Conservation (phyloP, 1,284 basidiomycete species). For the Cryptococcus sp. region DNA sequence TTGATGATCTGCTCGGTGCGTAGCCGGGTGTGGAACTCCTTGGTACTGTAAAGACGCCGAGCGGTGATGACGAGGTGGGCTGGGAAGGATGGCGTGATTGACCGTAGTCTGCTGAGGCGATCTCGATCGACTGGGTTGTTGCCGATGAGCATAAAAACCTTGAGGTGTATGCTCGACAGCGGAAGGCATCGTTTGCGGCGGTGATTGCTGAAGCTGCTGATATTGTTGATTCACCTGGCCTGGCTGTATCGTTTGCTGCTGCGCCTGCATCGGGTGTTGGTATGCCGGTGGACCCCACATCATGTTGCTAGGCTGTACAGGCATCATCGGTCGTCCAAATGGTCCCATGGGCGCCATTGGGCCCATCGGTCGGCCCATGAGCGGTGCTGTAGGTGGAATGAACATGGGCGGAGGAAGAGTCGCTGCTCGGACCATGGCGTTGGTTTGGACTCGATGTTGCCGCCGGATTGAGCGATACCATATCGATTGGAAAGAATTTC, state of each 20-base stretch:
- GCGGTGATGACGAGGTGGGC: not conserved
- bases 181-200: constrained; percentile 2
- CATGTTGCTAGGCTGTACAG: constrained; percentile 5
- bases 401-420: constrained; percentile 28
- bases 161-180: constrained; percentile 6
- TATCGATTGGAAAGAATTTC: constrained; percentile 32
- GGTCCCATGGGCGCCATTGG: constrained; percentile 10
- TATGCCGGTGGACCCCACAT: constrained; percentile 13
- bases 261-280: constrained; percentile 9
- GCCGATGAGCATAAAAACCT: constrained; percentile 19
- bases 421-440: constrained; percentile 24
- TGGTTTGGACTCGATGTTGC: constrained; percentile 32
- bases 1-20: not conserved
- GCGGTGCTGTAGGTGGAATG: constrained; percentile 3
- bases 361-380: constrained; percentile 14
- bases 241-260: not conserved
- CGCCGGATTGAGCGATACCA: constrained; percentile 32
- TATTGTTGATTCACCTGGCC: constrained; percentile 5
- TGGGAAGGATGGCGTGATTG: not conserved
- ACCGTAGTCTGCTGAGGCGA: not conserved
- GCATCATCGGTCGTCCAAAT: constrained; percentile 6
- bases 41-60: not conserved
- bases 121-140: not conserved
- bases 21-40: not conserved
- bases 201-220: constrained; percentile 1